Evolutionary conservation across 257 asterid genomes (phyloP).

Genomic region (Apocynum venetum): DNA sequence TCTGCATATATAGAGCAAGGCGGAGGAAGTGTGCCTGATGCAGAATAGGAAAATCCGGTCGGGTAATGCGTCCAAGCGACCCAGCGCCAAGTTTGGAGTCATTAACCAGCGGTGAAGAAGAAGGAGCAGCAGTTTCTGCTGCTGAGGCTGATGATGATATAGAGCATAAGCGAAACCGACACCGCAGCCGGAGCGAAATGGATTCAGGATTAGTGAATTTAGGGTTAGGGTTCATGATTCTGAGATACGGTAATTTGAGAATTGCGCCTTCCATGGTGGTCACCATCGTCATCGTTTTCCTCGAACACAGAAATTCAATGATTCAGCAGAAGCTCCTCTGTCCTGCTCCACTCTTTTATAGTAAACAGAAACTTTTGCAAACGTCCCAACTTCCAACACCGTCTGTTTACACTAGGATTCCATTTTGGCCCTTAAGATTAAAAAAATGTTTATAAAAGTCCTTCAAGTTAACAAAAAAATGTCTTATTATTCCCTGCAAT

Average conservation of each 20-base stretch:
- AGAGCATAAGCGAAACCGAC: conserved; percentile 29
- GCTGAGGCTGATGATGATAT: conserved; percentile 31
- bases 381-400: too few relatives aligned
- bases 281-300: conserved; percentile 22
- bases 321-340: neutral
- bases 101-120: conserved; percentile 35
- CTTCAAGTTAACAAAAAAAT: too few relatives aligned
- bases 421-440: too few relatives aligned
- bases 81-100: conserved; percentile 50
- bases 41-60: conserved; percentile 86
- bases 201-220: conserved; percentile 26
- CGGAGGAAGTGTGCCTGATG: conserved; percentile 47
- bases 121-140: conserved; percentile 20
- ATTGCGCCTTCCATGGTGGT: conserved; percentile 55
- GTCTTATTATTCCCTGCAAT: too few relatives aligned
- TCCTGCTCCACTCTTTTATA: neutral
- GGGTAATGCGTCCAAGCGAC: conserved; percentile 69
- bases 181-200: conserved; percentile 9
- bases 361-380: too few relatives aligned
- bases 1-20: neutral
- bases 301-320: neutral
- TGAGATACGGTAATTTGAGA: conserved; percentile 54
- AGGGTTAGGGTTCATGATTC: conserved; percentile 30
- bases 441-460: too few relatives aligned
- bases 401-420: too few relatives aligned